Conservation (phyloP, 495 filamentous ascomycete genomes). For the Aspergillus incahuasiensis region DNA sequence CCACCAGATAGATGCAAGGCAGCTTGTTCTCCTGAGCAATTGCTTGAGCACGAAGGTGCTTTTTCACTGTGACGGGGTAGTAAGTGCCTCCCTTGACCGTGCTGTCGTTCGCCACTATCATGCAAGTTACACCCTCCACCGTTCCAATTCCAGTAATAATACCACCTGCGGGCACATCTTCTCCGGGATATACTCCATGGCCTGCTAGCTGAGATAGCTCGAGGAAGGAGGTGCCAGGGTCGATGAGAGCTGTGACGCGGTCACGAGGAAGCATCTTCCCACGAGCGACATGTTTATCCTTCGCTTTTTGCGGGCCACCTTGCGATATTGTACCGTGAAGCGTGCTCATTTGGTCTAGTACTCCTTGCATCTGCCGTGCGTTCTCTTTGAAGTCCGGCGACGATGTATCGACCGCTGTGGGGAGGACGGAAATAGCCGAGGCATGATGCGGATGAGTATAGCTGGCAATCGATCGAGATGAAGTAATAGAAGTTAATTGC, state of each 20-base stretch:
- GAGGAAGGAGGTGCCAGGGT: constrained; percentile 85
- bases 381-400: constrained; percentile 81
- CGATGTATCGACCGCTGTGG: constrained; percentile 68
- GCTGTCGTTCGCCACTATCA: constrained; percentile 95
- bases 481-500: background rate
- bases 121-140: constrained; percentile 84
- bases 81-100: constrained; percentile 99
- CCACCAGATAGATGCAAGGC: constrained; percentile 92
- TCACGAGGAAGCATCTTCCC: constrained; percentile 96
- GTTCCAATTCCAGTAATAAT: constrained; percentile 92
- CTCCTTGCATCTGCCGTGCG: constrained; percentile 67
- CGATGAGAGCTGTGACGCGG: constrained; percentile 79
- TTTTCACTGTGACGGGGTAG: constrained; percentile 97
- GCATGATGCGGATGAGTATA: constrained; percentile 67
- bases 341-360: constrained; percentile 58
- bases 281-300: constrained; percentile 80
- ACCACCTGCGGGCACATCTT: constrained; percentile 81
- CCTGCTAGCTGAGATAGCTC: constrained; percentile 87
- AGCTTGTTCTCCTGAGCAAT: constrained; percentile 85
- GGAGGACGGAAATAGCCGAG: constrained; percentile 70
- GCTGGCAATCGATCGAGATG: constrained; percentile 16
- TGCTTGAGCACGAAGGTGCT: constrained; percentile 89
- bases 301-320: constrained; percentile 78
- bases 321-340: constrained; percentile 66
- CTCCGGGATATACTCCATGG: constrained; percentile 78